Percentiles rank a stretch among this genome's conserved stretches.
phyloP scores from a whole-genome alignment of 257 asterid genomes.

The Avicennia marina region DNA sequence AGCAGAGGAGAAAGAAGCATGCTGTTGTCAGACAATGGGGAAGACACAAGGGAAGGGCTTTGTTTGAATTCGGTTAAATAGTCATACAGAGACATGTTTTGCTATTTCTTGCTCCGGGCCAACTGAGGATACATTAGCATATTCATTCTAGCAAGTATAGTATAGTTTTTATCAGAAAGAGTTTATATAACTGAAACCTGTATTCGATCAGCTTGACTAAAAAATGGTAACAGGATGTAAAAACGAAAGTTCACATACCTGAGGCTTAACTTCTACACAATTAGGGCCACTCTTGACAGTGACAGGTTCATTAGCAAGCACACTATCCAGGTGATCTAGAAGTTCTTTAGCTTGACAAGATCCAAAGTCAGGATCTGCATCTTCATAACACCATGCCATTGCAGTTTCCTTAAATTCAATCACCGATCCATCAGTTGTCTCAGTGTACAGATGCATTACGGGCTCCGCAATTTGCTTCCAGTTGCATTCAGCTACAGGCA shows the following conservation, averaged over 20 bases:
- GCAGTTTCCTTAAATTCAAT: constrained; percentile 77
- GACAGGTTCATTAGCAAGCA: constrained; percentile 84
- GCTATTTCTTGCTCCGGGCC: not conserved
- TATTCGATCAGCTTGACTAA: not conserved
- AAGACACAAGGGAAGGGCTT: too few species aligned
- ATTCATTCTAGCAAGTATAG: too few species aligned
- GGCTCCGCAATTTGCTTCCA: constrained; percentile 96
- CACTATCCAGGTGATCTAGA: constrained; percentile 90
- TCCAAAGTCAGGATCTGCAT: constrained; percentile 92
- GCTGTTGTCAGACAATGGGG: too few species aligned
- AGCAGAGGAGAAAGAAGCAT: too few species aligned
- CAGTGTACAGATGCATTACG: constrained; percentile 77
- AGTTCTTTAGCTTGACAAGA: constrained; percentile 93
- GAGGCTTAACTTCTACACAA: constrained; percentile 85
- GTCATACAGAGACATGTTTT: too few species aligned
- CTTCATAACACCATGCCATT: constrained; percentile 89
- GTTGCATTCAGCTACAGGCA: constrained; percentile 62
- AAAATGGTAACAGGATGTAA: not conserved
- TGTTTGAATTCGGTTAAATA: too few species aligned
- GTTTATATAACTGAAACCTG: not conserved
- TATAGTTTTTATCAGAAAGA: too few species aligned
- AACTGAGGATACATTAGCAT: not conserved
- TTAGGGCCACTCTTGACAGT: constrained; percentile 76
- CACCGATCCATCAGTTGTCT: constrained; percentile 84
- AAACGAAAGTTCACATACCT: constrained; percentile 43